These are phyloP conservation scores for Xylariales sp. DNA, from an alignment of 2,329 filamentous ascomycete genomes.

Conservation along the genomic window DNA sequence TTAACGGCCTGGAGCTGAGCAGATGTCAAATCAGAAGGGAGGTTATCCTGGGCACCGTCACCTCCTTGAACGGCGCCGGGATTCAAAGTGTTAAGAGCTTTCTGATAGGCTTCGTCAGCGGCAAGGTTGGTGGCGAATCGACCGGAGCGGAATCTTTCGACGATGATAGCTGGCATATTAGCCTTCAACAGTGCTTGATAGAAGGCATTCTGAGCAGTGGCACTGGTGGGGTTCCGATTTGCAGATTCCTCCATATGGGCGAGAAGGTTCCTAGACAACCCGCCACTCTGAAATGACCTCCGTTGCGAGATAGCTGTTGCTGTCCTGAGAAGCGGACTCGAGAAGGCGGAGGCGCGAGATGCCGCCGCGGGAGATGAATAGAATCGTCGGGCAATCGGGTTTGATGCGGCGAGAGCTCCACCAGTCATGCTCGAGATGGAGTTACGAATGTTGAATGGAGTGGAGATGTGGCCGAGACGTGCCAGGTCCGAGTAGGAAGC, in stretches of 20 bases:
- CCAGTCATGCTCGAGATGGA: constrained; percentile 27
- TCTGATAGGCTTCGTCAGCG: constrained; percentile 74
- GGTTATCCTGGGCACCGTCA: constrained; percentile 24
- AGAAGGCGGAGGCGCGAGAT: constrained; percentile 21
- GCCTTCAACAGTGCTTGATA: constrained; percentile 87
- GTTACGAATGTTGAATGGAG: constrained; percentile 27
- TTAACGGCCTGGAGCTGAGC: constrained; percentile 73
- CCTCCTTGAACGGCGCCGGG: constrained; percentile 27
- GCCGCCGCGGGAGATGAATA: constrained; percentile 16
- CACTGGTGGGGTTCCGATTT: constrained; percentile 85
- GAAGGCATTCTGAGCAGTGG: constrained; percentile 86
- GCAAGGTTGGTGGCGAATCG: constrained; percentile 76
- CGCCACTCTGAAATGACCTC: constrained; percentile 39
- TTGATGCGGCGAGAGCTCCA: constrained; percentile 23
- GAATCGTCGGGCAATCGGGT: constrained; percentile 22
- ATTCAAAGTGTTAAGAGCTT: constrained; percentile 54
- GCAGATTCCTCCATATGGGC: constrained; percentile 86
- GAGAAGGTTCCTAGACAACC: constrained; percentile 60
- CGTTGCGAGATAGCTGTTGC: constrained; percentile 19
- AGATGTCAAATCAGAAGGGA: constrained; percentile 42
- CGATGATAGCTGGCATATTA: constrained; percentile 88
- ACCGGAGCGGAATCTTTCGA: constrained; percentile 84
- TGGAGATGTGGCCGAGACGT: constrained; percentile 17
- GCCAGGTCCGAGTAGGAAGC: too few species aligned
- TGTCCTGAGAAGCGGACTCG: constrained; percentile 15